These are phyloP conservation scores for Lecanicillium sp. DNA, from an alignment of 2,329 filamentous ascomycete genomes.

Conservation along the genomic window DNA sequence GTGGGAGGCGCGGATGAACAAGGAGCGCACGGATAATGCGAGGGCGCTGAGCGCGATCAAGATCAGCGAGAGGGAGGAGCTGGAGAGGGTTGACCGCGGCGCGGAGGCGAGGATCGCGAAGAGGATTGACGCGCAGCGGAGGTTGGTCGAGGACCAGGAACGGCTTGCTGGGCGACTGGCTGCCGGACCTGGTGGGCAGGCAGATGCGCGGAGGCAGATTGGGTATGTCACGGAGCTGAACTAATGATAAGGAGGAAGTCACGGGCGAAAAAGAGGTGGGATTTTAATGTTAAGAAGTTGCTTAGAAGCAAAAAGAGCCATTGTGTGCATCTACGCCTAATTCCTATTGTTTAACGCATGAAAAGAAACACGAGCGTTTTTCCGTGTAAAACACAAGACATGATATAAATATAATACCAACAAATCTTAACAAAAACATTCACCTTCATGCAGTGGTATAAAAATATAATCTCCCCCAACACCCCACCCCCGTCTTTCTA, in stretches of 20 bases:
- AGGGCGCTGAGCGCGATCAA: conserved; percentile 43
- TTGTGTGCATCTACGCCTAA: too few relatives aligned
- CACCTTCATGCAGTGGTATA: too few relatives aligned
- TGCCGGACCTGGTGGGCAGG: conserved; percentile 24
- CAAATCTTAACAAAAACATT: too few relatives aligned
- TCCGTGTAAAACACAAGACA: too few relatives aligned
- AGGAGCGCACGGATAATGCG: conserved; percentile 42
- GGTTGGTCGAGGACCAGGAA: conserved; percentile 43
- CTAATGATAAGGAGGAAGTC: conserved; percentile 20
- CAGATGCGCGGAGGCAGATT: conserved; percentile 41
- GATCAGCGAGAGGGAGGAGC: conserved; percentile 44
- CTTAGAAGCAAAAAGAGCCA: neutral
- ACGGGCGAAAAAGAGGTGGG: too few relatives aligned
- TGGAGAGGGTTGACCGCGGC: conserved; percentile 42
- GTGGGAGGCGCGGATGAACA: conserved; percentile 43
- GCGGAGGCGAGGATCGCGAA: conserved; percentile 40
- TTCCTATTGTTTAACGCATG: too few relatives aligned
- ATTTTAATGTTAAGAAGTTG: neutral
- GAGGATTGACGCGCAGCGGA: conserved; percentile 45
- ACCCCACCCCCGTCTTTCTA: too few relatives aligned
- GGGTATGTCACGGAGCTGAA: conserved; percentile 51
- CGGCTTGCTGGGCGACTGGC: conserved; percentile 39
- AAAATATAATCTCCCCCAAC: too few relatives aligned
- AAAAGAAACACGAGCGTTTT: too few relatives aligned
- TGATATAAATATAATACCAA: too few relatives aligned